These are phyloP conservation scores for Fusarium cyanostomum DNA, from an alignment of 2,329 filamentous ascomycete genomes.

Conservation along the genomic window DNA sequence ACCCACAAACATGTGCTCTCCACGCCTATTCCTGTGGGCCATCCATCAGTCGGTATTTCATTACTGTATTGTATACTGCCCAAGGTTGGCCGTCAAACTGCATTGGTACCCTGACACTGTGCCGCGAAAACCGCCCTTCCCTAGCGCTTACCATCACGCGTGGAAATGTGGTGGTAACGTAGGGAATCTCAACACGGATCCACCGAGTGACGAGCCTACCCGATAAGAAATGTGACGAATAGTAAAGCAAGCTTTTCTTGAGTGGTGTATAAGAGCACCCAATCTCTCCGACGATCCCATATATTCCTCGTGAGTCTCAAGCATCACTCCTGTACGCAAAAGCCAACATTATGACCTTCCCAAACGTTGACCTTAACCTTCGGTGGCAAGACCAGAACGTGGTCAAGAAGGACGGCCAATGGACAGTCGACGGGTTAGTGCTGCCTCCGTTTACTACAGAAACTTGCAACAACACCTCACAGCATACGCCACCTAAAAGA, in stretches of 20 bases:
- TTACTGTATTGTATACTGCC: too few species aligned
- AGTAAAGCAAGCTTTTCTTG: background rate
- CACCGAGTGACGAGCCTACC: background rate
- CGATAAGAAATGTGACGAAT: background rate
- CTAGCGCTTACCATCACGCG: background rate
- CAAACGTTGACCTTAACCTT: conserved; percentile 25
- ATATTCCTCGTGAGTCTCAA: background rate
- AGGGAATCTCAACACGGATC: background rate
- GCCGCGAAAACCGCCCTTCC: background rate
- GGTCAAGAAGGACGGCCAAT: conserved; percentile 26
- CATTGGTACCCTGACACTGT: background rate
- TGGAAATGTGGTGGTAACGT: background rate
- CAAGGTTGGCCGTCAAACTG: background rate
- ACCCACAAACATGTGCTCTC: too few species aligned
- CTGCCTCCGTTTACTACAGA: too few species aligned
- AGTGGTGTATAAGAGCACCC: background rate
- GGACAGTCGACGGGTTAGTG: conserved; percentile 28
- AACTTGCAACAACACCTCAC: too few species aligned
- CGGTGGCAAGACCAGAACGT: conserved; percentile 30
- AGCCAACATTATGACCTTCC: conserved; percentile 7
- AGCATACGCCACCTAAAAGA: too few species aligned
- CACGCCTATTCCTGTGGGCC: too few species aligned
- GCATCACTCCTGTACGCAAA: background rate
- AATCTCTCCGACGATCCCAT: background rate
- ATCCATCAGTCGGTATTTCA: too few species aligned